Percentiles rank a stretch among this genome's conserved stretches.
These are phyloP conservation scores for Phytophthora lateralis DNA, from an alignment of 352 stramenopile genomes.

Conservation along the genomic window DNA sequence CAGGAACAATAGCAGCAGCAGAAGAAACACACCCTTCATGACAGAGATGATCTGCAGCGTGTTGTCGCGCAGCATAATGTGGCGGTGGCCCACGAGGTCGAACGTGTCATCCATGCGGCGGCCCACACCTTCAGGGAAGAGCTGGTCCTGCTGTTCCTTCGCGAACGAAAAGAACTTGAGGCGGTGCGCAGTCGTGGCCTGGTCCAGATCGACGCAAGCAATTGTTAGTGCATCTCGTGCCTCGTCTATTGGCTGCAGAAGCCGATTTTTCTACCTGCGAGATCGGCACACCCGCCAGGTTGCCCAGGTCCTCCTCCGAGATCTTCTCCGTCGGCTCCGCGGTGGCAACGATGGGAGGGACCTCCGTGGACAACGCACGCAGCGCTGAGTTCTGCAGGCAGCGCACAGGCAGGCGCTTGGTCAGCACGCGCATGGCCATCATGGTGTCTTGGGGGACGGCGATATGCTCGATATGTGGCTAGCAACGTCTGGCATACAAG, in stretches of 20 bases:
- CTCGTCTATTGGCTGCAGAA: neutral
- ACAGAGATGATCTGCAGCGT: conserved; percentile 73
- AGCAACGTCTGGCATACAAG: conserved; percentile 22
- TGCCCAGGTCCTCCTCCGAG: conserved; percentile 40
- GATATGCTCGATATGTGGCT: conserved; percentile 33
- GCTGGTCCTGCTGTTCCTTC: conserved; percentile 77
- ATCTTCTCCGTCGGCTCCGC: conserved; percentile 20
- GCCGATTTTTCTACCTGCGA: conserved; percentile 39
- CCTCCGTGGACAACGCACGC: conserved; percentile 50
- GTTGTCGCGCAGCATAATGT: conserved; percentile 86
- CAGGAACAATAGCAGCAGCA: neutral
- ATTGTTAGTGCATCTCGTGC: neutral
- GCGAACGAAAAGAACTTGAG: conserved; percentile 84
- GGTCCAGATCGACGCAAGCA: neutral
- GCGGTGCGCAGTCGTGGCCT: conserved; percentile 65
- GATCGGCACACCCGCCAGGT: conserved; percentile 64
- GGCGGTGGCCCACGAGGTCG: conserved; percentile 80
- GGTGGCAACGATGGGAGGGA: conserved; percentile 4
- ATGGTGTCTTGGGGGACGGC: conserved; percentile 35
- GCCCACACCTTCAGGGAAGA: conserved; percentile 74
- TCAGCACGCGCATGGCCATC: conserved; percentile 67
- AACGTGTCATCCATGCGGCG: conserved; percentile 81
- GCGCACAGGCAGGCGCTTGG: conserved; percentile 30
- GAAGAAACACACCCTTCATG: conserved; percentile 73
- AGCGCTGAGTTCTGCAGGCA: conserved; percentile 32